A percentile compares a stretch with the other conserved stretches of the same genome.
phyloP scores from a whole-genome alignment of 2,329 filamentous ascomycete genomes.

The Colletotrichum liaoningense region DNA sequence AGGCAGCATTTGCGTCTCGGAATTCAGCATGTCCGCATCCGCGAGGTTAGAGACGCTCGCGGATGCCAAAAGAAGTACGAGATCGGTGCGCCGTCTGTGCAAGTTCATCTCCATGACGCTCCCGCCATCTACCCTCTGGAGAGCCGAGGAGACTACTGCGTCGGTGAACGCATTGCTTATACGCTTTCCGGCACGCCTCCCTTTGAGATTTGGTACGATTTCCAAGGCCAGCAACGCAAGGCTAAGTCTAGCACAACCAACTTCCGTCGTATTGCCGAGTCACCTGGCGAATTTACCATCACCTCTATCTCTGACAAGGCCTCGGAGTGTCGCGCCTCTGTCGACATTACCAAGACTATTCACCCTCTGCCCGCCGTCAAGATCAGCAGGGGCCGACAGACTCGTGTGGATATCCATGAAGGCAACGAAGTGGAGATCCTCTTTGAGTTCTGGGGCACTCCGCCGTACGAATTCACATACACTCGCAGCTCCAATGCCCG shows the following conservation, averaged over 20 bases:
- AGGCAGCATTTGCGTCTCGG: slow-evolving; percentile 87
- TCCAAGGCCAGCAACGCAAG: slow-evolving; percentile 81
- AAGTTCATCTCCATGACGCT: slow-evolving; percentile 92
- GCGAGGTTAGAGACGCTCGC: slow-evolving; percentile 86
- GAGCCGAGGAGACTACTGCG: slow-evolving; percentile 88
- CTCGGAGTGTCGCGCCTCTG: slow-evolving; percentile 85
- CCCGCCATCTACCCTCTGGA: slow-evolving; percentile 92
- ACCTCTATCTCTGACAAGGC: slow-evolving; percentile 89
- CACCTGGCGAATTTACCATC: slow-evolving; percentile 88
- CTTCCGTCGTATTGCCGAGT: slow-evolving; percentile 94
- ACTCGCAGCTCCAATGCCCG: slow-evolving; percentile 88
- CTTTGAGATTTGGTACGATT: slow-evolving; percentile 93
- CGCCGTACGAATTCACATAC: slow-evolving; percentile 98
- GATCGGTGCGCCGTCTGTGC: slow-evolving; percentile 78
- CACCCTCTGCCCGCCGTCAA: slow-evolving; percentile 93
- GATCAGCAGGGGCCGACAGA: slow-evolving; percentile 85
- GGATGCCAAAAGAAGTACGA: slow-evolving; percentile 87
- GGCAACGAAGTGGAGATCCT: slow-evolving; percentile 92
- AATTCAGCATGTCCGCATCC: slow-evolving; percentile 89
- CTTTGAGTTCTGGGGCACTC: slow-evolving; percentile 95
- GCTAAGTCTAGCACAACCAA: slow-evolving; percentile 83
- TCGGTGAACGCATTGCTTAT: slow-evolving; percentile 94
- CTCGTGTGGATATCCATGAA: slow-evolving; percentile 93
- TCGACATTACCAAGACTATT: slow-evolving; percentile 83
- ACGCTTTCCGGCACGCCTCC: slow-evolving; percentile 90